Evolutionary conservation across 768 basidiomycete species (phyloP), one percentile per base, ranked within the genome.

Genomic region (Floccularia luteovirens): DNA sequence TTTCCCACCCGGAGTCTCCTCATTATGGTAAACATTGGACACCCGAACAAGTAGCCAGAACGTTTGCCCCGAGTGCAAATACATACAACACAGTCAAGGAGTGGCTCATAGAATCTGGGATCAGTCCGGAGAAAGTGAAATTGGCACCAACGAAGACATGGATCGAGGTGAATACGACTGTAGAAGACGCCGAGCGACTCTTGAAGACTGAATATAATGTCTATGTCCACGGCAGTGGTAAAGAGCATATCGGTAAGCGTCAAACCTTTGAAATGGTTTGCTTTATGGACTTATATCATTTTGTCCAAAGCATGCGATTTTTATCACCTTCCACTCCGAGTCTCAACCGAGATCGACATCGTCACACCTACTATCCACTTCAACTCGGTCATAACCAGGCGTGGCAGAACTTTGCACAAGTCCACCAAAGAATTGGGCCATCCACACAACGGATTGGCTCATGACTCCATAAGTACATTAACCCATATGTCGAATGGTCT

Each of bases 1-100:
- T 74, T 34, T 64, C 72, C 1, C 62, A 74, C 39, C 72, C 74
- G 1, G 60, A 64, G 5, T 74, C 72, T 0, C 51, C 57, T 4
- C 59, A 60, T 48, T 75, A 71, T 46, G 70, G 72, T 13, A 56
- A 62, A 30, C 72, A 73, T 48, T 72, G 70, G 70, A 54, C 61
- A 2, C 50, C 69, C 2, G 56, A 46, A 2, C 48, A 67, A 39
- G 61, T 75, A 31, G 63, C 60, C 4, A 48, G 59, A 16, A 58
- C 55, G 28, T 75, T 75, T 52, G 55, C 63, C 1, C 69, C 74
- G 5, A 57, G 53, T 13, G 38, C 47, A 19, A 64, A 66, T 22
- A 53, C 63, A n/a, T 43, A 70, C 35, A 50, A 56, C n/a, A 46
- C 56, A 3, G 71, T 75, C 20, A 53, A 45, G 4, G 47, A 41